These are phyloP conservation scores for Linnemannia zychae DNA, from an alignment of 192 early-diverging fungal genomes.

Conservation along the genomic window DNA sequence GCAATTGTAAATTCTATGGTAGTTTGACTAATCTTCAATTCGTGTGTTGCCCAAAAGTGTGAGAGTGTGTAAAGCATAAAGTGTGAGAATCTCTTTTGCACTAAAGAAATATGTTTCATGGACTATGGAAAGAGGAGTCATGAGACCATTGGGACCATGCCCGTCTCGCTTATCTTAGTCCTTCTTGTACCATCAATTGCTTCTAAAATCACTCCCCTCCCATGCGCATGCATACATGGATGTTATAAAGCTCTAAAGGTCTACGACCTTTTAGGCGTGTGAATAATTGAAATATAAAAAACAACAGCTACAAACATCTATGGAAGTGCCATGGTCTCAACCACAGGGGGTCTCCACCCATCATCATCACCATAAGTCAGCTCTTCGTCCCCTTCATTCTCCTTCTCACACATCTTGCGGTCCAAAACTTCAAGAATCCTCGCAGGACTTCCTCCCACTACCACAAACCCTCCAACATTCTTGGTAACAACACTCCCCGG, in stretches of 20 bases:
- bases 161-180: background rate
- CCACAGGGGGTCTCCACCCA: background rate
- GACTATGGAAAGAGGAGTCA: too few relatives aligned
- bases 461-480: constrained; percentile 78
- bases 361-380: background rate
- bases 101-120: too few relatives aligned
- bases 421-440: constrained; percentile 63
- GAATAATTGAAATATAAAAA: background rate
- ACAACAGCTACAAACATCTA: background rate
- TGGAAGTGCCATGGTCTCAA: background rate
- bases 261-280: background rate
- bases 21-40: too few relatives aligned
- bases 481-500: constrained; percentile 88
- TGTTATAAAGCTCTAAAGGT: too few relatives aligned
- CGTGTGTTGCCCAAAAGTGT: too few relatives aligned
- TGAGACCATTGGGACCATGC: background rate
- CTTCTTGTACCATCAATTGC: background rate
- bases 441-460: constrained; percentile 87
- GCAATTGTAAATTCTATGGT: too few relatives aligned
- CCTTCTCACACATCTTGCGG: background rate
- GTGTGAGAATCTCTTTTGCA: too few relatives aligned
- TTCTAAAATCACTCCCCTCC: too few relatives aligned
- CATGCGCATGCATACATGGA: too few relatives aligned
- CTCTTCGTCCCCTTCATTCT: background rate
- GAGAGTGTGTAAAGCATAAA: too few relatives aligned